Base-by-base conservation (phyloP, 495 filamentous ascomycete species). In the Hypoxylon fuscum region DNA sequence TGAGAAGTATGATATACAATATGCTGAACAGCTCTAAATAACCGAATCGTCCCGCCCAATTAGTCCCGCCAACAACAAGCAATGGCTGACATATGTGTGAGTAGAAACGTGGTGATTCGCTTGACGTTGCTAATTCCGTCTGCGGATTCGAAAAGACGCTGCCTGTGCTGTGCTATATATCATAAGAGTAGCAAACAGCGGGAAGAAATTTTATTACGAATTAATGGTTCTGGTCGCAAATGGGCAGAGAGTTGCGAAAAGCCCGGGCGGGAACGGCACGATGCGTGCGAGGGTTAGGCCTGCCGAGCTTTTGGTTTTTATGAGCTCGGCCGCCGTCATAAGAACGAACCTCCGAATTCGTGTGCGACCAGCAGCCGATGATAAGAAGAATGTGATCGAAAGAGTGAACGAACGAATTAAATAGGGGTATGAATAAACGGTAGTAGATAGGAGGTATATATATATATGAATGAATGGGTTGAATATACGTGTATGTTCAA, bases 301-400 rank as follows among this genome's bases (percentile, higher is more conserved):
- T 57, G 63, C 57, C 52, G 57, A 66, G 63, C 51, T 61, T 61
- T 53, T 57, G 52, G 57, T 48, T 49, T 41, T 53, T 66, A 52
- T 27, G 51, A 61, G 57, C 52, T 61, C 46, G 37, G 57, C 52
- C 51, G 56, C 34, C 40, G 63, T 66, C 63, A 66, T 66, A 61
- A 22, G 37, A 66, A 37, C 22, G 27, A 57, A 57, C 34, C 32
- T 48, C 47, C 8, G 27, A 22, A 47, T 38, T 41, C 15, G 57
- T 53, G 27, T 31, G 31, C 4, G 34, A 25, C 18, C 3, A 61
- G 25, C 41, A 49, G 37, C 27, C 53, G 31, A 29, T 42, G 48
- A 47, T 53, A 52, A 61, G 35, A 21, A 35, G 21, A 55, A 34
- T 7, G 29, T 27, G 23, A 45, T 49, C 31, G 49, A 46, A 55